Evolutionary conservation across 1,284 basidiomycete species (phyloP), one percentile per base, ranked within the genome.

Genomic region (Irpex sp.): DNA sequence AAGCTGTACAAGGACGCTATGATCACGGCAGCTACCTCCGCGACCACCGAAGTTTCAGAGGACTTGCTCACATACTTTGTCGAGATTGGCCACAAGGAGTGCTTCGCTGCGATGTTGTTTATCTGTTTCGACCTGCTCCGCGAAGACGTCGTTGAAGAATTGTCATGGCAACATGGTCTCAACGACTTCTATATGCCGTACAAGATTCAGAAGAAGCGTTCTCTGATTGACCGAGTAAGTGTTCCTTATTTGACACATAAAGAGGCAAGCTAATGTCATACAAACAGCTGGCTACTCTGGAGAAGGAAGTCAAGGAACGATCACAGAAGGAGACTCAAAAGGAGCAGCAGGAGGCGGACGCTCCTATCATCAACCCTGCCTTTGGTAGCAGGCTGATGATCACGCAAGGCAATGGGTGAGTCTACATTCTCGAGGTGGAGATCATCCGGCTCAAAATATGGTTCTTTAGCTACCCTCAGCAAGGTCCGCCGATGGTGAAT

Each of bases 161-260:
- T 97, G 48, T 93, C 92, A 67, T 99, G 97, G 97, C 89, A 94
- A 73, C 91, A 97, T 70, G 96, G 90, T 13, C 82, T 99, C 58
- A 93, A 93, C 73, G 97, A 99, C 78, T 98, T 97, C 80, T 93
- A 92, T 72, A 96, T 95, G 92, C 96, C 96, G 0, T 98, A 93
- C 77, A 89, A 87, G 72, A 91, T 98, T 61, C 96, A 98, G 78
- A 84, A 86, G 59, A 89, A 94, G 73, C 86, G 93, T 62, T 85
- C 88, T 36, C 78, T 89, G 71, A 82, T 87, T 11, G 88, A 89
- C 63, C 89, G 84, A 82, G 87, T 89, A 60, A 5, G 77, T 74
- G 56, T 36, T 44, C 17, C 31, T 62, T 61, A 59, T 47, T 6
- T n/a, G 62, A 48, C 38, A 2, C 47, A 11, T 17, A 2, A 19